A percentile compares a stretch with the other conserved stretches of the same genome.
Conservation (phyloP, 129 eudicot species). For the Oenanthe sinensis region DNA sequence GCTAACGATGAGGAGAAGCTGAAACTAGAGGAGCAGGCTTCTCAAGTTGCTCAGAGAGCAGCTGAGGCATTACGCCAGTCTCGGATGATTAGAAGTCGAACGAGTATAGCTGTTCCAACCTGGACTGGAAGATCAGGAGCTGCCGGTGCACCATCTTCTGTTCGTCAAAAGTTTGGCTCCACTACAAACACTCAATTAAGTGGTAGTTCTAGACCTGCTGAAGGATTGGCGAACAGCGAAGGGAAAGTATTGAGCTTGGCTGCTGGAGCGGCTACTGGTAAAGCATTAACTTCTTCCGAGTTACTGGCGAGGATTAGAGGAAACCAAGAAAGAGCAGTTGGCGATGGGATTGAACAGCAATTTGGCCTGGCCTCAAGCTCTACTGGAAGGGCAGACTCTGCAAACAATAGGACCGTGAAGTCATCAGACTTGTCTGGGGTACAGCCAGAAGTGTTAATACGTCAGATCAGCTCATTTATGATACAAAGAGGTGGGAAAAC, state of each 20-base stretch:
- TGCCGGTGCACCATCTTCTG: slow-evolving; percentile 77
- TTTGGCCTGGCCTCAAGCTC: slow-evolving; percentile 37
- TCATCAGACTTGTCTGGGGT: slow-evolving; percentile 38
- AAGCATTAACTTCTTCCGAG: slow-evolving; percentile 74
- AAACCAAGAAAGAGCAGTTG: slow-evolving; percentile 55
- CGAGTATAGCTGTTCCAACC: slow-evolving; percentile 73
- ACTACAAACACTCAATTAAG: slow-evolving; percentile 49
- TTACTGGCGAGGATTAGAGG: slow-evolving; percentile 69
- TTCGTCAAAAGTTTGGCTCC: slow-evolving; percentile 66
- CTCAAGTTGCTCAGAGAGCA: slow-evolving; percentile 88
- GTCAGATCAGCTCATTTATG: slow-evolving; percentile 83
- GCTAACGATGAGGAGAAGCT: slow-evolving; percentile 77
- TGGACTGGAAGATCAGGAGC: slow-evolving; percentile 94
- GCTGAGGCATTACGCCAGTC: slow-evolving; percentile 95
- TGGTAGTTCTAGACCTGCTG: slow-evolving; percentile 26
- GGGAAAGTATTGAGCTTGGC: slow-evolving; percentile 19
- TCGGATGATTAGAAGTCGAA: slow-evolving; percentile 66
- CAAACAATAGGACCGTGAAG: slow-evolving; percentile 13
- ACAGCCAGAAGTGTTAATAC: slow-evolving; percentile 76
- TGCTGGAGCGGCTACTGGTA: slow-evolving; percentile 73
- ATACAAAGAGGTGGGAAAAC: slow-evolving; percentile 67
- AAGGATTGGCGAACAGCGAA: slow-evolving; percentile 24
- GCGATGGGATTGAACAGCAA: slow-evolving; percentile 79
- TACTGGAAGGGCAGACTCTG: slow-evolving; percentile 11
- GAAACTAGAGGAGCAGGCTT: slow-evolving; percentile 71